These are phyloP conservation scores for Hyparrhenia diplandra DNA, from an alignment of 176 grass and related monocot species.

Conservation along the genomic window DNA sequence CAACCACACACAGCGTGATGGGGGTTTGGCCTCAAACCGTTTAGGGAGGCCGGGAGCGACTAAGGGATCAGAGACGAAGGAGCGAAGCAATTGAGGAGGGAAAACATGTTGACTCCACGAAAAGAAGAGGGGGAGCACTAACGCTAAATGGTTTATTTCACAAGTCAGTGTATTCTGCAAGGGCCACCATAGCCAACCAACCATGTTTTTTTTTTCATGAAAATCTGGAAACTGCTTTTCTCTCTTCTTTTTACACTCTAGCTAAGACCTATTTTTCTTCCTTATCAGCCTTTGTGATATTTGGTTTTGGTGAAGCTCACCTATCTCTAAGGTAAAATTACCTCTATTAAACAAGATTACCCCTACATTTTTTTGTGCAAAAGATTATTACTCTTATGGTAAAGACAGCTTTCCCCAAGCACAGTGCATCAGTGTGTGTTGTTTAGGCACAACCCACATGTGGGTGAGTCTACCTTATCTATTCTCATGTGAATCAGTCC, in stretches of 20 bases:
- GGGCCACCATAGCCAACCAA: not conserved
- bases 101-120: constrained; percentile 53
- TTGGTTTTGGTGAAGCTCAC: not conserved
- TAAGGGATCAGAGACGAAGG: not conserved
- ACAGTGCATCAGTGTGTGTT: too few species aligned
- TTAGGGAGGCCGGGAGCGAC: not conserved
- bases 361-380: not conserved
- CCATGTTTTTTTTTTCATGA: not conserved
- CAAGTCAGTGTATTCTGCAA: not conserved
- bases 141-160: too few species aligned
- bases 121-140: constrained; percentile 14
- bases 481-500: too few species aligned
- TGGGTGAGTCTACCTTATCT: too few species aligned
- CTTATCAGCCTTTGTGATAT: not conserved
- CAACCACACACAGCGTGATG: constrained; percentile 2
- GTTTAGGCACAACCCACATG: too few species aligned
- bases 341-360: not conserved
- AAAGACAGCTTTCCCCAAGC: too few species aligned
- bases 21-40: too few species aligned
- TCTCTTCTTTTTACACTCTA: not conserved
- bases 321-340: not conserved
- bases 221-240: not conserved
- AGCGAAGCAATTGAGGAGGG: constrained; percentile 38
- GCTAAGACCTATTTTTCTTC: not conserved
- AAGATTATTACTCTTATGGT: not conserved